Base-by-base conservation (phyloP, 2,329 filamentous ascomycete species). In the Diplodia mutila region DNA sequence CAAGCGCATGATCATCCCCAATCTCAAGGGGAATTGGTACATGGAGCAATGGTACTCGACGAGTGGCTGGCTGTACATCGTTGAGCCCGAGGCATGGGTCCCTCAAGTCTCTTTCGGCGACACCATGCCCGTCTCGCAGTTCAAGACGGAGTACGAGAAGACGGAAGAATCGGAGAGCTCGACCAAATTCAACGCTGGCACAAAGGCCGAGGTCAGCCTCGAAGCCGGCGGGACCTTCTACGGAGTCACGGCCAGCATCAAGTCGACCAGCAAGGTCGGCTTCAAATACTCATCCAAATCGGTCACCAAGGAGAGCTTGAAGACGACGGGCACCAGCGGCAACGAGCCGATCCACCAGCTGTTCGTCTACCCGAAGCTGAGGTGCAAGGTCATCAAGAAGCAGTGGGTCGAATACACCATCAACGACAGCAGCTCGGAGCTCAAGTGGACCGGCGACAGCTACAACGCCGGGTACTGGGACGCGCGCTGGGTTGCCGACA, bases 391-490 rank as follows among this genome's bases (percentile, higher is more conserved):
- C 27, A 54, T 54, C 51, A 32, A n/a, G 16, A 54, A 54, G 51
- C 51, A 54, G 18, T 21, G 51, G 23, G 34, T 54, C 51, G 51
- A 54, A 18, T 54, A 54, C 51, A 54, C 51, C 27, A 54, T 54
- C 51, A 54, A 54, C 51, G 51, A 54, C 18, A 54, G 51, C 51
- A 54, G 51, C 51, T 2, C 29, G 16, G 51, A 54, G 51, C 51
- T 54, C 27, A 54, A 54, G 51, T 54, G 51, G 51, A 54, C 51
- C 5, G 51, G 51, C 7, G 51, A 54, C 8, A 54, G 51, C 27
- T 54, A 54, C 51, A 54, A 12, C 1, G 3, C 8, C 18, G 51
- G 51, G 11, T 54, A 54, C 51, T 54, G 51, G 51, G 27, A n/a
- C 18, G 51, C 29, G 16, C 51, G 51, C 27, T 54, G 51, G 51